Evolutionary conservation across 352 stramenopile species (phyloP).

Genomic region (Globisporangium irregulare): DNA sequence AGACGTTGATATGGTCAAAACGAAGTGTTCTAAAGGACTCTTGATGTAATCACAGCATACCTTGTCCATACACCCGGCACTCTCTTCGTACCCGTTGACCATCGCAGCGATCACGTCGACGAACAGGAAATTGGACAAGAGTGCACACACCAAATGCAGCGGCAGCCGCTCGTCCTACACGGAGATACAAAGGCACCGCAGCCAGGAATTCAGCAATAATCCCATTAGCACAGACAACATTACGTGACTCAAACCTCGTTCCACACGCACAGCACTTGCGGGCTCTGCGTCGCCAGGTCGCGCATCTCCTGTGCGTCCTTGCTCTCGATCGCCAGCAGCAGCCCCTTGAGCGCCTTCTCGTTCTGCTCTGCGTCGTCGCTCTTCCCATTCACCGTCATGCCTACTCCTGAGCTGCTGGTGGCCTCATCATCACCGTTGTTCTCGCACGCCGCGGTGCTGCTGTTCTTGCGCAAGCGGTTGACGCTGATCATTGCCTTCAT

Average conservation of each 20-base stretch:
- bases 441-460: background rate
- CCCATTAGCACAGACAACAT: background rate
- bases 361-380: slow-evolving; percentile 25
- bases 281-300: slow-evolving; percentile 28
- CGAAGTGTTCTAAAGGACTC: too few relatives aligned
- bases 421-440: background rate
- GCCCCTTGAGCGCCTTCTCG: slow-evolving; percentile 20
- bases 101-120: slow-evolving; percentile 56
- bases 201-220: background rate
- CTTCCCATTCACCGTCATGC: background rate
- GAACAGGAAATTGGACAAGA: slow-evolving; percentile 48
- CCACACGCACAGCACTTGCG: slow-evolving; percentile 26
- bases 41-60: slow-evolving; percentile 15
- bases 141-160: slow-evolving; percentile 51
- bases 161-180: slow-evolving; percentile 40
- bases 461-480: slow-evolving; percentile 15
- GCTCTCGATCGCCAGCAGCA: slow-evolving; percentile 33
- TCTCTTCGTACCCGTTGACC: slow-evolving; percentile 35
- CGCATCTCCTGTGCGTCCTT: slow-evolving; percentile 57
- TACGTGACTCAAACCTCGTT: slow-evolving; percentile 22
- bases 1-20: too few relatives aligned
- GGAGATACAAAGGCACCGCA: background rate
- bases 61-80: slow-evolving; percentile 34
- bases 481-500: slow-evolving; percentile 51
- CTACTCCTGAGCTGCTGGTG: background rate